Evolutionary conservation across 371 early-diverging fungal genomes (phyloP).

Genomic region (Haplosporangium sp.): DNA sequence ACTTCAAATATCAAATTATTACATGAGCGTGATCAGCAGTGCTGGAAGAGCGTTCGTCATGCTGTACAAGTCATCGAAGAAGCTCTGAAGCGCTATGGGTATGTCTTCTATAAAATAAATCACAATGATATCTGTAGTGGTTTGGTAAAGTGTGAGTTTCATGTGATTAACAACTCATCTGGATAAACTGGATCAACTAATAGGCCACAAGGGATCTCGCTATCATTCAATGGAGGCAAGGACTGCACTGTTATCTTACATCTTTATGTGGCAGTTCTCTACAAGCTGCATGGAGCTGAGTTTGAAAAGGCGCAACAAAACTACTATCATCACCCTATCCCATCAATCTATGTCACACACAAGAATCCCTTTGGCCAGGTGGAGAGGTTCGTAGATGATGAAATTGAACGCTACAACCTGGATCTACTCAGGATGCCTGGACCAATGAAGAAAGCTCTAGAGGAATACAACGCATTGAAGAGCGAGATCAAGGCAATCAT

Average conservation of each 20-base stretch:
- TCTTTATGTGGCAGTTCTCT: constrained; percentile 76
- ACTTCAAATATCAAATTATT: constrained; percentile 17
- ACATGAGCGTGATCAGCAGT: constrained; percentile 30
- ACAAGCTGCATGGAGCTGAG: constrained; percentile 50
- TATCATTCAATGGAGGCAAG: constrained; percentile 98
- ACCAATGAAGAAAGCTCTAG: constrained; percentile 85
- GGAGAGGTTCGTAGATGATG: constrained; percentile 85
- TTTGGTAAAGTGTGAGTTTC: neutral
- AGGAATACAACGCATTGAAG: constrained; percentile 66
- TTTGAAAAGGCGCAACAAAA: neutral
- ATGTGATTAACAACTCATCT: neutral
- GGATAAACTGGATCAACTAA: neutral
- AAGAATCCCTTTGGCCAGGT: constrained; percentile 88
- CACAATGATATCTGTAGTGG: too few relatives aligned
- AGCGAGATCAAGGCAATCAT: constrained; percentile 79
- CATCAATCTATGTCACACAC: constrained; percentile 80
- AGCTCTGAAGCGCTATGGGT: constrained; percentile 75
- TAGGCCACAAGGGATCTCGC: constrained; percentile 68
- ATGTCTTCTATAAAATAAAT: constrained; percentile 14
- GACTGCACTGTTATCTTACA: constrained; percentile 96
- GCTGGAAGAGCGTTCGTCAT: constrained; percentile 54
- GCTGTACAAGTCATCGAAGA: constrained; percentile 77
- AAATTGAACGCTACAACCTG: constrained; percentile 72
- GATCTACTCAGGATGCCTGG: constrained; percentile 74
- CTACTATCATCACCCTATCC: constrained; percentile 30